Conservation (phyloP, 169 alveolate genomes). For the Eimeria necatrix region DNA sequence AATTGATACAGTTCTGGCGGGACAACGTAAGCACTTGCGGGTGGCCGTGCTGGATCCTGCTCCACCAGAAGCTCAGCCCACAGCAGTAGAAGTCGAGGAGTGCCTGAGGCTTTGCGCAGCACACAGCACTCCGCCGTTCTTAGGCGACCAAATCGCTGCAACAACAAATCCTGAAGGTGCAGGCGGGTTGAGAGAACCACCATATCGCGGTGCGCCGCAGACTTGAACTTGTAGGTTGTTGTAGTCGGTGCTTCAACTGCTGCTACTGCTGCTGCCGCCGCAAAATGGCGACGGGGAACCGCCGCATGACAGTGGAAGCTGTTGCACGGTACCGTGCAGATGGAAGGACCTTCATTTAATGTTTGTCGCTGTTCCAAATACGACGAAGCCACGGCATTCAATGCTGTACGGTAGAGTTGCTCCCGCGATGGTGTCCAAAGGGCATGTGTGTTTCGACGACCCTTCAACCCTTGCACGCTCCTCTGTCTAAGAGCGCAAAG, state of each 20-base stretch:
- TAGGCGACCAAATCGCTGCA: conserved; percentile 79
- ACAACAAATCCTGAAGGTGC: conserved; percentile 74
- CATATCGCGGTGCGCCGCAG: conserved; percentile 81
- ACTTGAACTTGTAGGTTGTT: conserved; percentile 58
- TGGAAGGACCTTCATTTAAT: too few species aligned
- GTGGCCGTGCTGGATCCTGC: conserved; percentile 49
- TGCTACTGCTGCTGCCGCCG: neutral
- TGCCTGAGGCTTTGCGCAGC: conserved; percentile 49
- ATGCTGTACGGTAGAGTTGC: neutral
- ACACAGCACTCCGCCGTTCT: conserved; percentile 67
- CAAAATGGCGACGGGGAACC: too few species aligned
- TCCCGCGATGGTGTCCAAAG: neutral
- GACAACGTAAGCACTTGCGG: conserved; percentile 55
- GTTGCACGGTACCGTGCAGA: too few species aligned
- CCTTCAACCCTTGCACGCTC: too few species aligned
- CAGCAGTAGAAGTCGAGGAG: conserved; percentile 57
- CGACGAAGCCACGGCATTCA: neutral
- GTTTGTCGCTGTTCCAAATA: too few species aligned
- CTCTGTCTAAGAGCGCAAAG: too few species aligned
- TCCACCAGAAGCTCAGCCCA: conserved; percentile 76
- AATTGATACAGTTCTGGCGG: conserved; percentile 51
- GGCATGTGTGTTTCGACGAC: too few species aligned
- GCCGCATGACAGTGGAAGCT: too few species aligned
- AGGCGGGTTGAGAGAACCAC: conserved; percentile 68
- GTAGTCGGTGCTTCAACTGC: neutral